These are phyloP conservation scores for Volvox reticuliferus DNA, from an alignment of 139 green algal genomes.

Conservation along the genomic window DNA sequence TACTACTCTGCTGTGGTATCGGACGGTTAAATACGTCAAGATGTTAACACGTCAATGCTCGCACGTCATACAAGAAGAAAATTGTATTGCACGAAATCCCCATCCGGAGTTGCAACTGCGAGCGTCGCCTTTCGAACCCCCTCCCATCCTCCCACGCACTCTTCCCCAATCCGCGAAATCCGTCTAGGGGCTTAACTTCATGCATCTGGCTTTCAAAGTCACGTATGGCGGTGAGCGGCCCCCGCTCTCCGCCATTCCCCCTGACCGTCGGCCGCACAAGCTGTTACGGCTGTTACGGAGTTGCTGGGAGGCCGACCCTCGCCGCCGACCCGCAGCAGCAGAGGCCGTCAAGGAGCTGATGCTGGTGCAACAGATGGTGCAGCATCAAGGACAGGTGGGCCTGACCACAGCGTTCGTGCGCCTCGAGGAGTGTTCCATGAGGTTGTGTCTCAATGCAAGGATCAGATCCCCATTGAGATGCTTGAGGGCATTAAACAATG, in stretches of 20 bases:
- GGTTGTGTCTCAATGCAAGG: not conserved
- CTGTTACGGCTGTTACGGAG: not conserved
- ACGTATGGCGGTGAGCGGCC: constrained; percentile 4
- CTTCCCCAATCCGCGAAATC: not conserved
- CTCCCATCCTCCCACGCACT: no score
- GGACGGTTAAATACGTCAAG: no score
- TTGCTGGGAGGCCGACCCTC: constrained; percentile 14
- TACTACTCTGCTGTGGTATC: no score
- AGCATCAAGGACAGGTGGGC: not conserved
- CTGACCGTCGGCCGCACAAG: not conserved
- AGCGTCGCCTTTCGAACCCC: no score
- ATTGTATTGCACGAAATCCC: no score
- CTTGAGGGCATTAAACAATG: no score
- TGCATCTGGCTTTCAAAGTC: not conserved
- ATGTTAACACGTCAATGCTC: no score
- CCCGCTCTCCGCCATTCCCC: not conserved
- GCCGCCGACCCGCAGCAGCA: not conserved
- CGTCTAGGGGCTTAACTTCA: not conserved
- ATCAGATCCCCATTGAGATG: no score
- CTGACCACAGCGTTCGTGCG: not conserved
- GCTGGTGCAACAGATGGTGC: constrained; percentile 1
- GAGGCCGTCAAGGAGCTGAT: constrained; percentile 13
- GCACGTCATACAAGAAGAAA: no score
- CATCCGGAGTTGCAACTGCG: no score
- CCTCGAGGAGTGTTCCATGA: not conserved